phyloP scores from a whole-genome alignment of 495 filamentous ascomycete genomes.

The Penicillium paxilli region DNA sequence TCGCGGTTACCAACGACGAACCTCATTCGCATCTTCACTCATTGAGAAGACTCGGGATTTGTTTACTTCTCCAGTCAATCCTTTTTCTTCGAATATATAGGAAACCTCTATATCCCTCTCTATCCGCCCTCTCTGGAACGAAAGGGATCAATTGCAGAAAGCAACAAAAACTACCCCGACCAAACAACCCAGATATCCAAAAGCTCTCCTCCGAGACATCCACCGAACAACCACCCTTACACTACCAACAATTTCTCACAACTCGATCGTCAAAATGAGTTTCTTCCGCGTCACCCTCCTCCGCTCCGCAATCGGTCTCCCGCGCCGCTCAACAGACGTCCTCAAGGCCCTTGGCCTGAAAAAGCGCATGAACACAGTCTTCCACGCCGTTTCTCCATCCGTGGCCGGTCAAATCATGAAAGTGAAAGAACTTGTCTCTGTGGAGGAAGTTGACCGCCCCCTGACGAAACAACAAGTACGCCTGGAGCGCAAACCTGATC shows the following conservation, averaged over 20 bases:
- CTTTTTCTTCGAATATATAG: background rate
- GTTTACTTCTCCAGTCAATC: background rate
- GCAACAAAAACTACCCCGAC: background rate
- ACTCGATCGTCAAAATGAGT: slow-evolving; percentile 58
- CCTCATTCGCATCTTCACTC: background rate
- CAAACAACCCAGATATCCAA: background rate
- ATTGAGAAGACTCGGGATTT: background rate
- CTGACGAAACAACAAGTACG: slow-evolving; percentile 73
- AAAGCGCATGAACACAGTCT: slow-evolving; percentile 85
- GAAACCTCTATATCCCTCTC: too few species aligned
- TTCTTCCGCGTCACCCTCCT: slow-evolving; percentile 96
- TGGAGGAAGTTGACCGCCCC: slow-evolving; percentile 75
- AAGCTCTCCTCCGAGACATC: background rate
- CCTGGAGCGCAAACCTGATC: slow-evolving; percentile 72
- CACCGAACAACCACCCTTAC: background rate
- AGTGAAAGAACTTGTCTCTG: slow-evolving; percentile 92
- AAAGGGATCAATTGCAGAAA: background rate
- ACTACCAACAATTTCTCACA: background rate
- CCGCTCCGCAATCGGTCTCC: slow-evolving; percentile 91
- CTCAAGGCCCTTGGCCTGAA: slow-evolving; percentile 87
- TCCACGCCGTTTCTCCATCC: slow-evolving; percentile 80
- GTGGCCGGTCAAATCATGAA: slow-evolving; percentile 95
- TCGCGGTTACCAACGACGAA: background rate
- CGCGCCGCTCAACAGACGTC: slow-evolving; percentile 75
- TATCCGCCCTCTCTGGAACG: background rate